Conservation (phyloP, 2,329 filamentous ascomycete genomes). For the Aspergillus cejpii region DNA sequence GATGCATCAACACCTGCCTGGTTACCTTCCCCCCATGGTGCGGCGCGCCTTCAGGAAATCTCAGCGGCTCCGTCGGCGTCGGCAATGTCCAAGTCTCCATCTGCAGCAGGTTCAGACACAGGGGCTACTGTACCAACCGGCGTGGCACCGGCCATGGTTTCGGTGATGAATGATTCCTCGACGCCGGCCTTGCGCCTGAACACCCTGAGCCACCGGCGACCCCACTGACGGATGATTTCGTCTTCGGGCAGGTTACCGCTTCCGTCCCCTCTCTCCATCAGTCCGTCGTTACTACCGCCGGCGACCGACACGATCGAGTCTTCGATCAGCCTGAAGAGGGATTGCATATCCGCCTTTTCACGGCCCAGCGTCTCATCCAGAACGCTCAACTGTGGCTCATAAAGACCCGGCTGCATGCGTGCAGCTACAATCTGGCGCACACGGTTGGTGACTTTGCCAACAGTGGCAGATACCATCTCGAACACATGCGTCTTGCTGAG, state of each 20-base stretch:
- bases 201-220: conserved; percentile 74
- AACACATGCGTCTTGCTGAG: conserved; percentile 73
- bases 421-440: conserved; percentile 71
- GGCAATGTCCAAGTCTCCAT: conserved; percentile 29
- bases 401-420: conserved; percentile 51
- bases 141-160: conserved; percentile 47
- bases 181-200: conserved; percentile 77
- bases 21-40: too few relatives aligned
- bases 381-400: conserved; percentile 49
- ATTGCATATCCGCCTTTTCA: conserved; percentile 68
- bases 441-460: conserved; percentile 81
- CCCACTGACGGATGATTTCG: conserved; percentile 69
- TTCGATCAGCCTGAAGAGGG: conserved; percentile 73
- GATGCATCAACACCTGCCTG: too few relatives aligned
- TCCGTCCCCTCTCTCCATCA: conserved; percentile 61
- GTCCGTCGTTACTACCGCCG: conserved; percentile 63
- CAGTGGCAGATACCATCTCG: conserved; percentile 82
- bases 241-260: conserved; percentile 48
- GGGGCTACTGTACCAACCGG: conserved; percentile 37
- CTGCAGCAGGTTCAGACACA: conserved; percentile 13
- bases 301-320: conserved; percentile 70
- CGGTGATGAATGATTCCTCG: conserved; percentile 66
- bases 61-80: conserved; percentile 19
- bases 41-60: conserved; percentile 1
- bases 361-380: conserved; percentile 60